A percentile compares a stretch with the other conserved stretches of the same genome.
Conservation (phyloP, 768 basidiomycete genomes). For the Baorangia bicolor region DNA sequence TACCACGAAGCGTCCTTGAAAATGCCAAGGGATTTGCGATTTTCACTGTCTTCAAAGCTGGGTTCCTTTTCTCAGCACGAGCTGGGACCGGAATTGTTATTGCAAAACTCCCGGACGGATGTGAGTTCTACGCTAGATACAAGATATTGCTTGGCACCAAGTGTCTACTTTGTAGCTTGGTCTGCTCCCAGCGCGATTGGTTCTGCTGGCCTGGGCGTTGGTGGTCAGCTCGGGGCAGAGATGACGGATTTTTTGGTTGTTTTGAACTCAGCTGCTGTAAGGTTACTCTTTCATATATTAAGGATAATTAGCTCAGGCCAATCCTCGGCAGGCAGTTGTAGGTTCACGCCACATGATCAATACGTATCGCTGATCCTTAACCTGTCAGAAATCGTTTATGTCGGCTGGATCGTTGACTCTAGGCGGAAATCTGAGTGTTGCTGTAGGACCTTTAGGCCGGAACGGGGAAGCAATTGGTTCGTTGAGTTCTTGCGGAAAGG, state of each 20-base stretch:
- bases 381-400: slow-evolving; percentile 81
- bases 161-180: slow-evolving; percentile 75
- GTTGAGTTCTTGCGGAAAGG: slow-evolving; percentile 77
- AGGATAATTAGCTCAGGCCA: slow-evolving; percentile 4
- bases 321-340: slow-evolving; percentile 55
- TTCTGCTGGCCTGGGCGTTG: slow-evolving; percentile 86
- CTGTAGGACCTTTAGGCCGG: slow-evolving; percentile 89
- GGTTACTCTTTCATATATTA: slow-evolving; percentile 23
- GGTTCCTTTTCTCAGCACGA: slow-evolving; percentile 68
- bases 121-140: slow-evolving; percentile 45
- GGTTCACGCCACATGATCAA: slow-evolving; percentile 26
- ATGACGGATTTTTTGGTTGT: slow-evolving; percentile 92
- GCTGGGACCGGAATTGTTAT: slow-evolving; percentile 89
- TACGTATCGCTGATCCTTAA: not conserved
- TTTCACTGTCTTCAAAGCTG: slow-evolving; percentile 79
- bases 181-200: slow-evolving; percentile 95
- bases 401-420: slow-evolving; percentile 86
- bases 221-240: slow-evolving; percentile 79
- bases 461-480: slow-evolving; percentile 90
- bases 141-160: not conserved
- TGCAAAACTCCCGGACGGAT: slow-evolving; percentile 74
- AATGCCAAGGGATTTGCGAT: slow-evolving; percentile 81
- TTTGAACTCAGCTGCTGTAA: slow-evolving; percentile 76
- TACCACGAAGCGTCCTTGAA: slow-evolving; percentile 55
- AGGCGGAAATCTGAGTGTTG: slow-evolving; percentile 87